Evolutionary conservation across 2,329 filamentous ascomycete genomes (phyloP).

Genomic region (Atkinsonella texensis): DNA sequence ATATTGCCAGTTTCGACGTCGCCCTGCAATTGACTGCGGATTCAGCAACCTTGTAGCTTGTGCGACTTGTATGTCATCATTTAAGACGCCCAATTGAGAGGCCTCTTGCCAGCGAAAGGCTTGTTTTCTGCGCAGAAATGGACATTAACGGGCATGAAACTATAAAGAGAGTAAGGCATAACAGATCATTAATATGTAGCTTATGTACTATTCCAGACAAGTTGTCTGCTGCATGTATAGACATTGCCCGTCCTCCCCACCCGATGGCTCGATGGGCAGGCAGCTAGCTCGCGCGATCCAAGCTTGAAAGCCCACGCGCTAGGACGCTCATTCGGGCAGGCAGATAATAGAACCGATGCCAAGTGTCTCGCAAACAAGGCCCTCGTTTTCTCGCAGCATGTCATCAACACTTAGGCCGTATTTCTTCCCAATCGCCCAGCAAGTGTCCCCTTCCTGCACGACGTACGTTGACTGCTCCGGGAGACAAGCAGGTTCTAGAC

Average conservation of each 20-base stretch:
- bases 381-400: slow-evolving; percentile 31
- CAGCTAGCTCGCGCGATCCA: neutral
- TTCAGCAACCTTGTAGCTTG: too few species aligned
- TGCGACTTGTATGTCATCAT: too few species aligned
- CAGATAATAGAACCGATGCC: slow-evolving; percentile 31
- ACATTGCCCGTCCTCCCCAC: neutral
- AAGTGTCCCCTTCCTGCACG: slow-evolving; percentile 36
- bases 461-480: slow-evolving; percentile 23
- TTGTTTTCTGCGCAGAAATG: too few species aligned
- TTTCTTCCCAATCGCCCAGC: slow-evolving; percentile 37
- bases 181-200: too few species aligned
- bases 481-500: slow-evolving; percentile 14
- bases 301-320: neutral
- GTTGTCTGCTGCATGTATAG: neutral
- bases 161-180: too few species aligned
- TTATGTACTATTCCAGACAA: too few species aligned
- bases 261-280: neutral
- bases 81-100: too few species aligned
- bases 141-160: too few species aligned
- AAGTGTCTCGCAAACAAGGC: slow-evolving; percentile 35
- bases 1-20: too few species aligned
- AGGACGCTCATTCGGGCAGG: slow-evolving; percentile 19
- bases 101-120: too few species aligned
- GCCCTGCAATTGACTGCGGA: too few species aligned
- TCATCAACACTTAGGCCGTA: slow-evolving; percentile 31